A percentile compares a stretch with the other conserved stretches of the same genome.
Evolutionary conservation across 2,329 filamentous ascomycete genomes (phyloP).

Genomic region (Sarocladiaceae sp.): DNA sequence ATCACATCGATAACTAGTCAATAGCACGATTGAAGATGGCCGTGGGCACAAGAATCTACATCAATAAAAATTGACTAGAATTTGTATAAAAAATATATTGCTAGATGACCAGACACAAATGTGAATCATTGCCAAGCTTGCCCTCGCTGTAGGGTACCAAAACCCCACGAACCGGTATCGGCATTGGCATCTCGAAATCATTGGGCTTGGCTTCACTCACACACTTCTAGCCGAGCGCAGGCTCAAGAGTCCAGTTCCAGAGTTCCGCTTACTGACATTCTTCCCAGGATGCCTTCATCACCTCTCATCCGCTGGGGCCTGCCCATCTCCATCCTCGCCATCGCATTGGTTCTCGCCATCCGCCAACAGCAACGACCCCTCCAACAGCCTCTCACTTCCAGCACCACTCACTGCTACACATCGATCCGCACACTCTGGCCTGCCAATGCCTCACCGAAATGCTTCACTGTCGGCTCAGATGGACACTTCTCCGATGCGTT

Average conservation of each 20-base stretch:
- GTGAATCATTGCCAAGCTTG: no score
- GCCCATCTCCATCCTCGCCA: slow-evolving; percentile 22
- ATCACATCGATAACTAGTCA: no score
- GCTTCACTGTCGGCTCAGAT: slow-evolving; percentile 47
- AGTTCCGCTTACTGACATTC: background rate
- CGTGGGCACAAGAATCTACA: no score
- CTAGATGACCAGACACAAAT: no score
- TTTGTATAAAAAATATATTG: no score
- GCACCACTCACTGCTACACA: slow-evolving; percentile 34
- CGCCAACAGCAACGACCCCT: slow-evolving; percentile 16
- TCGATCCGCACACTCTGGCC: slow-evolving; percentile 32
- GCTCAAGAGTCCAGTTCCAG: no score
- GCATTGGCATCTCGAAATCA: background rate
- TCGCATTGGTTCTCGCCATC: slow-evolving; percentile 27
- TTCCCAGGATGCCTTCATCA: slow-evolving; percentile 10
- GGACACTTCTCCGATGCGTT: slow-evolving; percentile 48
- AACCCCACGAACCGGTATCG: background rate
- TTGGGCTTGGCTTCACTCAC: background rate
- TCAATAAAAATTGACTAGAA: no score
- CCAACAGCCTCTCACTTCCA: slow-evolving; percentile 14
- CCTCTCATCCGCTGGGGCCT: slow-evolving; percentile 23
- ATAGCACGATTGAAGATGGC: no score
- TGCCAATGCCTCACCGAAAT: slow-evolving; percentile 37
- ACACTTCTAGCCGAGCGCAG: no score
- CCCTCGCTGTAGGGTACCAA: background rate